Percentiles rank a stretch among this genome's conserved stretches.
phyloP scores from a whole-genome alignment of 129 eudicot species.

The Pulicaria dysenterica region DNA sequence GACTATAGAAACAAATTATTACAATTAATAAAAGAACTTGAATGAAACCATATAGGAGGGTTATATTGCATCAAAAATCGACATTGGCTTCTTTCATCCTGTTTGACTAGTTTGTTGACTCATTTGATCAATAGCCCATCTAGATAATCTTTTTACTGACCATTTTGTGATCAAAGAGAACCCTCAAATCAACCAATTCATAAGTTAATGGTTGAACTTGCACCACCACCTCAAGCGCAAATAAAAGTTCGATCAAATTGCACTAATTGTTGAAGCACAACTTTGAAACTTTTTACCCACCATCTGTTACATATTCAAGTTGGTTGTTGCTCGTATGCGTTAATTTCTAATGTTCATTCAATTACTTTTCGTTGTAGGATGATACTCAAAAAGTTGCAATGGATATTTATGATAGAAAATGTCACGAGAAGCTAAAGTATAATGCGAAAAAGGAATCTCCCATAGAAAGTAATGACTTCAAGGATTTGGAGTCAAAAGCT shows the following conservation, averaged over 20 bases:
- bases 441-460: conserved; percentile 23
- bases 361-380: conserved; percentile 33
- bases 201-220: not conserved
- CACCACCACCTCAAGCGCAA: no score
- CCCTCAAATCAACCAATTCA: not conserved
- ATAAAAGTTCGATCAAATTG: not conserved
- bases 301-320: not conserved
- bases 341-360: conserved; percentile 1
- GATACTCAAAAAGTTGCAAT: conserved; percentile 29
- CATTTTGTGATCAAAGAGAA: not conserved
- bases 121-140: not conserved
- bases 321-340: conserved; percentile 2
- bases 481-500: conserved; percentile 26
- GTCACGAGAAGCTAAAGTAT: conserved; percentile 30
- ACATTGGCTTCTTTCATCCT: not conserved
- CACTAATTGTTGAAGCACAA: not conserved
- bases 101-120: no score
- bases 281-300: not conserved
- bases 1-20: no score
- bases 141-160: not conserved
- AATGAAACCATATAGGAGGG: not conserved
- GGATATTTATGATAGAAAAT: conserved; percentile 4
- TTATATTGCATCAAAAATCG: not conserved
- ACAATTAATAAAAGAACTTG: no score
- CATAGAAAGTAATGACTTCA: conserved; percentile 19